Conservation (phyloP, 2,329 filamentous ascomycete genomes). For the Chrysoporthe cubensis region DNA sequence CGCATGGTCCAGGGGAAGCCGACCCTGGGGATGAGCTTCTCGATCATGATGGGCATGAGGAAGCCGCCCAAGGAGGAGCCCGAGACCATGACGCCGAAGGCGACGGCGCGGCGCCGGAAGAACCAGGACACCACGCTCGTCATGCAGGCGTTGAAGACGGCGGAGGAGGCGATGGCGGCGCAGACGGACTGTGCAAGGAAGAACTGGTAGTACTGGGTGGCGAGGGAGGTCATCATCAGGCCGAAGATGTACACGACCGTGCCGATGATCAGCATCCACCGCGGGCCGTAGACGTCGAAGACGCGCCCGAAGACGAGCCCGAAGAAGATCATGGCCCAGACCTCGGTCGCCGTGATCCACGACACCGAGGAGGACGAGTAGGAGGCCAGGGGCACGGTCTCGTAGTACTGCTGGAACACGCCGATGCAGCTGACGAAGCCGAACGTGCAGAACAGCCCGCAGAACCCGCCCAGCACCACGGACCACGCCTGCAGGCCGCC, state of each 20-base stretch:
- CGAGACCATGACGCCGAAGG: conserved; percentile 51
- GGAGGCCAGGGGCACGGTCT: conserved; percentile 47
- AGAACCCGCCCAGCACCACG: conserved; percentile 46
- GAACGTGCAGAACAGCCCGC: conserved; percentile 44
- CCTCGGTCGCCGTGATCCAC: conserved; percentile 61
- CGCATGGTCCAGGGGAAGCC: conserved; percentile 48
- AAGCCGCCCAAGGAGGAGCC: conserved; percentile 55
- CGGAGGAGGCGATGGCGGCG: conserved; percentile 39
- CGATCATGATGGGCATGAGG: conserved; percentile 61
- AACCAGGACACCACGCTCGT: conserved; percentile 51
- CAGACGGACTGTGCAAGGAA: conserved; percentile 44
- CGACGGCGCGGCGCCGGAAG: conserved; percentile 48
- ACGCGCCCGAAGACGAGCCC: conserved; percentile 45
- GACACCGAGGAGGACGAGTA: conserved; percentile 56
- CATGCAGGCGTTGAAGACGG: conserved; percentile 42
- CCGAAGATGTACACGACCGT: conserved; percentile 59
- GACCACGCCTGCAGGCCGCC: conserved; percentile 55
- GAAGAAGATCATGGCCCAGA: conserved; percentile 51
- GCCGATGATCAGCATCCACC: conserved; percentile 55
- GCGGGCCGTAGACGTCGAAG: conserved; percentile 64
- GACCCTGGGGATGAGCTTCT: conserved; percentile 53
- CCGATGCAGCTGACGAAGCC: conserved; percentile 49
- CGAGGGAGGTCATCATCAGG: conserved; percentile 63
- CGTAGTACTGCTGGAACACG: conserved; percentile 62
- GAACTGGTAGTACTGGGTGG: conserved; percentile 45